Evolutionary conservation across 2,329 filamentous ascomycete genomes (phyloP).

Genomic region (Diplocarpon mali): DNA sequence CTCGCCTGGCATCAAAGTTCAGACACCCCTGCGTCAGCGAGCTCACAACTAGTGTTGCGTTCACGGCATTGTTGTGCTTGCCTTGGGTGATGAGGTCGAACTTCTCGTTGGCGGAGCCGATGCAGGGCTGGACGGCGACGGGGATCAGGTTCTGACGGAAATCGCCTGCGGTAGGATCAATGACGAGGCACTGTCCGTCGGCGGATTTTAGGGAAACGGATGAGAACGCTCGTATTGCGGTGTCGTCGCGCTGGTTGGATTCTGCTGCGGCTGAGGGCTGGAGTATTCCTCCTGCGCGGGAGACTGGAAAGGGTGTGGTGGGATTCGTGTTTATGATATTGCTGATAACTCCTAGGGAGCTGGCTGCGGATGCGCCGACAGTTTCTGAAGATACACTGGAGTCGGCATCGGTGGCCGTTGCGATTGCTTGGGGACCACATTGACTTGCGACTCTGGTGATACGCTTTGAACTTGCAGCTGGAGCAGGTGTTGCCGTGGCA

Average conservation of each 20-base stretch:
- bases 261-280: constrained; percentile 38
- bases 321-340: constrained; percentile 24
- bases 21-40: constrained; percentile 44
- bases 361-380: constrained; percentile 1
- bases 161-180: constrained; percentile 35
- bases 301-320: constrained; percentile 36
- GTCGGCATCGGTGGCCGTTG: not conserved
- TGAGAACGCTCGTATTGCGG: constrained; percentile 32
- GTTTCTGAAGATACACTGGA: constrained; percentile 1
- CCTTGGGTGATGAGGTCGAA: no score
- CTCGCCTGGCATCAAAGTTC: constrained; percentile 44
- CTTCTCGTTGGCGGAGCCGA: no score
- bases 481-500: constrained; percentile 2
- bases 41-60: no score
- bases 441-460: constrained; percentile 6
- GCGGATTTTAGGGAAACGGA: constrained; percentile 32
- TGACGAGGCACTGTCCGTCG: constrained; percentile 32
- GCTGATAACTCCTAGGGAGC: not conserved
- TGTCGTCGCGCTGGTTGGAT: constrained; percentile 32
- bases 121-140: constrained; percentile 30
- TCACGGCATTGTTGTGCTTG: no score
- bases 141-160: constrained; percentile 36
- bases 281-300: constrained; percentile 38
- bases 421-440: not conserved
- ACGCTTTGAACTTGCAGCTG: constrained; percentile 3